A percentile compares a stretch with the other conserved stretches of the same genome.
Evolutionary conservation across 2,329 filamentous ascomycete genomes (phyloP).

Genomic region (Ilyonectria destructans): DNA sequence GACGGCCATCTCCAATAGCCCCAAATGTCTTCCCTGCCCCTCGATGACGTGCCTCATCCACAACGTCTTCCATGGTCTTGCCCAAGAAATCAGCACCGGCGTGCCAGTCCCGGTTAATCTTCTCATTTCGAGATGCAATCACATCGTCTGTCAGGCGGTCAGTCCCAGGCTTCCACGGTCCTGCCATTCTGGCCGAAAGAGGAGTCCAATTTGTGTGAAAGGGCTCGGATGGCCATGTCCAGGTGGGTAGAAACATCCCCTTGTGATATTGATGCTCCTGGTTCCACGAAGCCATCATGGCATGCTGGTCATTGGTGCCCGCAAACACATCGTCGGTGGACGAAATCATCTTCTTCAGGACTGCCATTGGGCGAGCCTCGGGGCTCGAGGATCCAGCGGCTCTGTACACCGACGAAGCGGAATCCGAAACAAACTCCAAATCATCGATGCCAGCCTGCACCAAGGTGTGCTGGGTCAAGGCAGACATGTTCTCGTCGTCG

Average conservation of each 20-base stretch:
- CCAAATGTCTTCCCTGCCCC: slow-evolving; percentile 53
- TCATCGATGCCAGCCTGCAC: slow-evolving; percentile 45
- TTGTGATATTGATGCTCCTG: slow-evolving; percentile 1
- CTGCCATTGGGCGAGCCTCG: slow-evolving; percentile 8
- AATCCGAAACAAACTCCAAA: slow-evolving; percentile 30
- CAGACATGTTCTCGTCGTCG: slow-evolving; percentile 42
- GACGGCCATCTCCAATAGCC: slow-evolving; percentile 57
- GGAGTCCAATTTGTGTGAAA: slow-evolving; percentile 26
- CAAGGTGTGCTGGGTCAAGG: slow-evolving; percentile 44
- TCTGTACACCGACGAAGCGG: slow-evolving; percentile 21
- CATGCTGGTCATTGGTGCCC: slow-evolving; percentile 12
- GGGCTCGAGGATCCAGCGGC: slow-evolving; percentile 18
- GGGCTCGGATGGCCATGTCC: slow-evolving; percentile 26
- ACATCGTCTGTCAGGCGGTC: slow-evolving; percentile 44
- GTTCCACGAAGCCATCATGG: slow-evolving; percentile 4
- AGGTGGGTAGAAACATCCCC: slow-evolving; percentile 15
- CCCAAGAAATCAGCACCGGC: slow-evolving; percentile 55
- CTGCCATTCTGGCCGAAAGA: slow-evolving; percentile 13
- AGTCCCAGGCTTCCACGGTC: slow-evolving; percentile 39
- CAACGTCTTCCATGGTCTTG: slow-evolving; percentile 52
- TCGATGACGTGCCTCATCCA: slow-evolving; percentile 52
- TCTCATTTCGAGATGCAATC: slow-evolving; percentile 46
- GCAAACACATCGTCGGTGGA: slow-evolving; percentile 17
- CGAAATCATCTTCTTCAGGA: slow-evolving; percentile 1
- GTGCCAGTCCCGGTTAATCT: slow-evolving; percentile 58